phyloP scores from a whole-genome alignment of 805 yeast species.

The Lipomyces kockii region DNA sequence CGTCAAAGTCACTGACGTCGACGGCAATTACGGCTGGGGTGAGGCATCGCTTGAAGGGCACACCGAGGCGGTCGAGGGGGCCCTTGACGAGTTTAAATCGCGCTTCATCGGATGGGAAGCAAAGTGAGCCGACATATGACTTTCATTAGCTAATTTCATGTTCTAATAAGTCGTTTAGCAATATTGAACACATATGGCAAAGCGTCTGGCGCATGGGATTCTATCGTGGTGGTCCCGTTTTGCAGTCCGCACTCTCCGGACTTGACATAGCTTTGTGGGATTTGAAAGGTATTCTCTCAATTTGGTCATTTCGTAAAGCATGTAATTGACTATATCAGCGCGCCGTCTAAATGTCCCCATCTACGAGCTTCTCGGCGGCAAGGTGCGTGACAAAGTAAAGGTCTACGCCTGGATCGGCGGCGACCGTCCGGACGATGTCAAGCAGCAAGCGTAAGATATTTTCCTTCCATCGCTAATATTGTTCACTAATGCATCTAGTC shows the following conservation, averaged over 20 bases:
- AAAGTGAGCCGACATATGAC: background rate
- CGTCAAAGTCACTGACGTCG: conserved; percentile 41
- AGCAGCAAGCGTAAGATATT: conserved; percentile 37
- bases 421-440: conserved; percentile 42
- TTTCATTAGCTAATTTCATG: background rate
- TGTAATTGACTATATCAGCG: conserved; percentile 2
- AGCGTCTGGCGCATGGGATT: conserved; percentile 44
- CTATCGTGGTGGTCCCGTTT: conserved; percentile 45
- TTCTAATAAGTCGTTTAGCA: conserved; percentile 3
- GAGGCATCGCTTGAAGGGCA: conserved; percentile 46
- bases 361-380: conserved; percentile 43
- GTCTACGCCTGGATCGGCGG: conserved; percentile 47
- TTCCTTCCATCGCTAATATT: background rate
- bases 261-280: conserved; percentile 47
- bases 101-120: conserved; percentile 45
- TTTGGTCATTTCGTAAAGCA: background rate
- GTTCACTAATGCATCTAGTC: conserved; percentile 1
- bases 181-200: conserved; percentile 29
- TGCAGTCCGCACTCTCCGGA: conserved; percentile 45
- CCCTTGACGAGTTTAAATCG: conserved; percentile 42
- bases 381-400: conserved; percentile 41
- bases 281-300: conserved; percentile 41
- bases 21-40: conserved; percentile 44
- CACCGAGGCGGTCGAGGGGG: conserved; percentile 45
- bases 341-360: conserved; percentile 43